A percentile compares a stretch with the other conserved stretches of the same genome.
phyloP scores from a whole-genome alignment of 2,329 filamentous ascomycete genomes.

The Arthrobotrys megalospora region DNA sequence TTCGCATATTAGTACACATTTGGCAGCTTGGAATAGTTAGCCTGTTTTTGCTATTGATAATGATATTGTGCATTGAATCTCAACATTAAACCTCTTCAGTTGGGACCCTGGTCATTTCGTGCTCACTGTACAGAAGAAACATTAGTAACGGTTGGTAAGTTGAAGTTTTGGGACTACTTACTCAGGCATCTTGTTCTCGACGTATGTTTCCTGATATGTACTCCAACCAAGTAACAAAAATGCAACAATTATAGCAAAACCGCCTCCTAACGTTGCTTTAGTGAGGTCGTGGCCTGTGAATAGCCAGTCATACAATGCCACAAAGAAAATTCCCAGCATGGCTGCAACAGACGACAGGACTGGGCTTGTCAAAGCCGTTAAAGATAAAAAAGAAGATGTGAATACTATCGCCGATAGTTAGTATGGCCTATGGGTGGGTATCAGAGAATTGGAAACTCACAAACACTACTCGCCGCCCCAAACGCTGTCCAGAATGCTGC shows the following conservation, averaged over 20 bases:
- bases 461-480: conserved; percentile 34
- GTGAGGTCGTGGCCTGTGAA: conserved; percentile 49
- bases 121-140: conserved; percentile 9
- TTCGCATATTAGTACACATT: conserved; percentile 10
- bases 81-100: conserved; percentile 40
- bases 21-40: conserved; percentile 1
- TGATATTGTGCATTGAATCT: background rate
- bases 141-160: conserved; percentile 2
- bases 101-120: conserved; percentile 39
- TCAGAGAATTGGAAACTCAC: conserved; percentile 41
- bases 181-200: conserved; percentile 4
- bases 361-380: conserved; percentile 54
- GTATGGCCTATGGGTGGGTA: background rate
- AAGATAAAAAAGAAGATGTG: conserved; percentile 46
- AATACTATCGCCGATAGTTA: conserved; percentile 30
- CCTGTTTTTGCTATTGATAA: conserved; percentile 1
- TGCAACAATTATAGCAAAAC: conserved; percentile 50
- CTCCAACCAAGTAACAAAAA: conserved; percentile 56
- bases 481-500: conserved; percentile 52
- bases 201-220: conserved; percentile 54
- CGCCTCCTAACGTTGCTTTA: conserved; percentile 42
- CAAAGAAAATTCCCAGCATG: conserved; percentile 57
- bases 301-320: conserved; percentile 53
- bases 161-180: conserved; percentile 8
- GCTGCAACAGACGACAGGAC: conserved; percentile 57